Evolutionary conservation across 768 basidiomycete species (phyloP), one percentile per base, ranked within the genome.

Genomic region (Dioszegia aurantiaca): DNA sequence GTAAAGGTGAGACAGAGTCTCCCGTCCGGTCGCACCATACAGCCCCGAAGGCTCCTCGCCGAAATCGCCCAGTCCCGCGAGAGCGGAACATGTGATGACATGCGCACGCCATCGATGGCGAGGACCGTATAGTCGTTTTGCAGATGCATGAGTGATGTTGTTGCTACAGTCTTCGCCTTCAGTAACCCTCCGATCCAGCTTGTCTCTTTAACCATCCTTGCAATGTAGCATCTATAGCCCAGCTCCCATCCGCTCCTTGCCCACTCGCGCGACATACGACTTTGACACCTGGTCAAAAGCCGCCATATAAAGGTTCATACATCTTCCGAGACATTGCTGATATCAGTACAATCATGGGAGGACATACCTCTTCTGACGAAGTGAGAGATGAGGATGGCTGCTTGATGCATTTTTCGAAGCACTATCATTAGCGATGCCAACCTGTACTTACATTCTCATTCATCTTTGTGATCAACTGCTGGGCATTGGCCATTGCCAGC

Each of bases 391-490:
- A 68, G 4, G 65, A 67, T 4, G 75, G 75, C 17, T 62, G 56
- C 3, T 61, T 61, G 42, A 77, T 59, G 43, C 75, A 75, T 61
- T 77, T 77, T 21, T 62, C 72, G 47, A 75, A 77, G 52, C 75
- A 77, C 75, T 77, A 31, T 27, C 26, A 23, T 61, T 54, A 48
- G 31, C 43, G 19, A 19, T 11, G 10, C 26, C 26, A 4, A 57
- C 42, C 26, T 24, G 17, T 4, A 59, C 72, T 51, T 47, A 77
- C 75, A 61, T 77, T 74, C 51, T 77, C 73, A 60, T 77, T 77
- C 56, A 77, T 75, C 69, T 77, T 77, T 62, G 72, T 75, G 52
- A 77, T 72, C 46, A 77, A 60, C 42, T 70, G 68, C 59, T 77
- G 73, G 39, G 75, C 75, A 51, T 77, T 77, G 31, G 75, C 75